A percentile compares a stretch with the other conserved stretches of the same genome.
Conservation (phyloP, 352 stramenopile species). For the Phytopythium cucurbitacearum region DNA sequence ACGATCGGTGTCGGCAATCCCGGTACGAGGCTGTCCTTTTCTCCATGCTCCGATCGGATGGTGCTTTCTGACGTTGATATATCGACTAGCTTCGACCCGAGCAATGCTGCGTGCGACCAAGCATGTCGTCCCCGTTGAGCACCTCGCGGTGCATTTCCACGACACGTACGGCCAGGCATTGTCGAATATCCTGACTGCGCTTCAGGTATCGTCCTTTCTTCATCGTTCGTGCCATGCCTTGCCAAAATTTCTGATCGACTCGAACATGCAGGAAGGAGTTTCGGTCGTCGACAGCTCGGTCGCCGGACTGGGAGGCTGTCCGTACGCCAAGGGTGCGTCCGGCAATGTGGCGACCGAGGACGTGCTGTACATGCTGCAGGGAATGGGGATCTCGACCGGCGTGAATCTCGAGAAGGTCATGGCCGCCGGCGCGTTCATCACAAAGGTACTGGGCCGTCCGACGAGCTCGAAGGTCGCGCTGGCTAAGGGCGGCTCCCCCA, state of each 20-base stretch:
- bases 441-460: slow-evolving; percentile 54
- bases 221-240: background rate
- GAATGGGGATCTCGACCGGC: slow-evolving; percentile 92
- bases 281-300: slow-evolving; percentile 94
- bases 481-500: slow-evolving; percentile 36
- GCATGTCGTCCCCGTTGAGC: slow-evolving; percentile 74
- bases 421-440: slow-evolving; percentile 88
- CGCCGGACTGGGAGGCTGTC: slow-evolving; percentile 94
- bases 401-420: slow-evolving; percentile 93
- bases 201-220: slow-evolving; percentile 47
- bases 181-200: slow-evolving; percentile 91
- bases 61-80: background rate
- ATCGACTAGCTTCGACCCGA: slow-evolving; percentile 59
- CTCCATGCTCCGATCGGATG: background rate
- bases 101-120: slow-evolving; percentile 79
- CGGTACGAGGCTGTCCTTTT: slow-evolving; percentile 22
- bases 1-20: slow-evolving; percentile 93
- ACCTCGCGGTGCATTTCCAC: slow-evolving; percentile 96
- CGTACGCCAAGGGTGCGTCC: slow-evolving; percentile 94
- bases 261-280: slow-evolving; percentile 77
- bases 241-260: background rate
- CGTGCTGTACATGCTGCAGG: slow-evolving; percentile 97
- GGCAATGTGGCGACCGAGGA: slow-evolving; percentile 98
- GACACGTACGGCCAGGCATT: slow-evolving; percentile 97
- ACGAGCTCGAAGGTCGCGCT: slow-evolving; percentile 88